Base-by-base conservation (phyloP, 2,329 filamentous ascomycete species). In the Sarocladium oryzae region DNA sequence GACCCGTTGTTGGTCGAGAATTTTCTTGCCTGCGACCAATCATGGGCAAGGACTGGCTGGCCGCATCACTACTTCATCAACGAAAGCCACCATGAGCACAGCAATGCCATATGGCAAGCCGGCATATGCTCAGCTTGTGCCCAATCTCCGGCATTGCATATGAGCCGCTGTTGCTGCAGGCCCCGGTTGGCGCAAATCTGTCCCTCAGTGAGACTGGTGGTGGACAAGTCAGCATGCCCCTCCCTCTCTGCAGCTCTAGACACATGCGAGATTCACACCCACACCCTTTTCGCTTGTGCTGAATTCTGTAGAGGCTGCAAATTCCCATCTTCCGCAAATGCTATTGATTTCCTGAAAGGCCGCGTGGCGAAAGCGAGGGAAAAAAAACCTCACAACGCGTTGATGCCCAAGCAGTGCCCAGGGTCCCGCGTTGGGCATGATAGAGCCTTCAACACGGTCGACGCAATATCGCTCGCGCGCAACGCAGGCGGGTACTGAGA, bases 381-480 rank as follows among this genome's bases (percentile, higher is more conserved):
- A 40, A 40, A 40, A 48, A 45, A 30, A 26, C 4, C 16, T 48
- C 43, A n/a, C 43, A 23, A 48, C 43, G 43, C 43, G 33, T 48
- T 48, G 28, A 32, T 48, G 43, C 43, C 43, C 43, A 33, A 48
- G 28, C 15, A 26, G 43, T 33, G 43, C 43, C 43, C 43, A 48
- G 43, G 43, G 26, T 33, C 28, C 43, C 43, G 43, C 43, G 43
- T 48, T 48, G 43, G 43, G 43, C 43, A 4, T 20, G 26, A 6
- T 23, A 48, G 24, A 48, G 9, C 40, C 40, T 15, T 45, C 18
- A n/a, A 32, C 15, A 21, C 43, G 9, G 4, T 32, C n/a, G n/a
- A 5, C 28, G 16, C 15, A 32, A 48, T 48, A 48, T 48, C 43
- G 26, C 43, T 48, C 43, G 43, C 18, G 26, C 18, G 15, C 24